phyloP scores from a whole-genome alignment of 805 yeast genomes.

The Candida ascalaphidarum region DNA sequence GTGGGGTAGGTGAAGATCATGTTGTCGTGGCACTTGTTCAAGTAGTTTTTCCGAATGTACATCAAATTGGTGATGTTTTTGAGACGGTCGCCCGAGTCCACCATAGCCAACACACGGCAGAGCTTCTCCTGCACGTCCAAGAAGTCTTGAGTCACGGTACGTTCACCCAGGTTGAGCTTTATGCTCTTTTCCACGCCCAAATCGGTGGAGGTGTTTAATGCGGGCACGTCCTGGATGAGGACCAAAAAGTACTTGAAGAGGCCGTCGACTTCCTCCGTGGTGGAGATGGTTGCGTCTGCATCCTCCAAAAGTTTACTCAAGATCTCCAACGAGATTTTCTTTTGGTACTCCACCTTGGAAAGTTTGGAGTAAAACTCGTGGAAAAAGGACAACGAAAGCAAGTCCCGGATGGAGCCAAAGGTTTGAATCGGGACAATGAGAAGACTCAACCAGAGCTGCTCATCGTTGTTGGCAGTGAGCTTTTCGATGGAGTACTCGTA shows the following conservation, averaged over 20 bases:
- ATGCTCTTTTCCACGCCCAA: constrained; percentile 31
- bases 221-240: constrained; percentile 34
- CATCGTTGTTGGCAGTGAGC: constrained; percentile 13
- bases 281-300: not conserved
- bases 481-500: constrained; percentile 47
- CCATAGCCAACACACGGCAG: constrained; percentile 60
- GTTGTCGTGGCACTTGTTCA: constrained; percentile 47
- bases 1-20: constrained; percentile 70
- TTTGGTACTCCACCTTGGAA: constrained; percentile 45
- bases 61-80: constrained; percentile 23
- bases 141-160: constrained; percentile 25
- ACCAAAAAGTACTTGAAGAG: constrained; percentile 52
- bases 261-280: constrained; percentile 44
- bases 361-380: constrained; percentile 42
- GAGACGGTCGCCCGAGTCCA: constrained; percentile 36
- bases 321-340: constrained; percentile 51
- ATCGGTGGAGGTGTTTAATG: constrained; percentile 24
- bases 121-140: constrained; percentile 48
- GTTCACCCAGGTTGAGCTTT: constrained; percentile 19
- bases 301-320: constrained; percentile 42
- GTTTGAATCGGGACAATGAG: constrained; percentile 41
- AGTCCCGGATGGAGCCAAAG: constrained; percentile 28
- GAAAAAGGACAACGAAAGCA: constrained; percentile 42
- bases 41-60: constrained; percentile 32
- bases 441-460: constrained; percentile 36